A percentile compares a stretch with the other conserved stretches of the same genome.
Conservation (phyloP, 352 stramenopile genomes). For the Poterioochromonas sp. region DNA sequence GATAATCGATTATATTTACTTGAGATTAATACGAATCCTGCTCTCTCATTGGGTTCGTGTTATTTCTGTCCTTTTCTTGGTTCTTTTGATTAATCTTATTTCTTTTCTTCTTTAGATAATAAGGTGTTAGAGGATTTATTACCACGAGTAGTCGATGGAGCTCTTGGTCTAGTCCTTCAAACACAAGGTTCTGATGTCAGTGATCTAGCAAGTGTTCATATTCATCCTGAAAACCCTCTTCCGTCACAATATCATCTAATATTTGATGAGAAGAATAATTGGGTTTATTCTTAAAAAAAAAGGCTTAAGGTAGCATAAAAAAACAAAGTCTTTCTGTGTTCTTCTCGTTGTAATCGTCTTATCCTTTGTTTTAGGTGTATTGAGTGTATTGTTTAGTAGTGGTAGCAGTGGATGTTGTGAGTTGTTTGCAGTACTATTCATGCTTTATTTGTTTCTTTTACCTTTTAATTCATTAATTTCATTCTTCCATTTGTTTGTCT, state of each 20-base stretch:
- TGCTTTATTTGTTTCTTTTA: too few species aligned
- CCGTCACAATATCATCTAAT: neutral
- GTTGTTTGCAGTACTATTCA: too few species aligned
- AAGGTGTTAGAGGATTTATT: conserved; percentile 37
- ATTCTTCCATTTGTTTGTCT: too few species aligned
- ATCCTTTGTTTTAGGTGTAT: too few species aligned
- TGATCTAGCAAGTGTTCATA: neutral
- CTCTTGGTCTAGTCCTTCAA: conserved; percentile 39
- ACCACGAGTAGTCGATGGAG: conserved; percentile 40
- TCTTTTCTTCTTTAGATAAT: conserved; percentile 34
- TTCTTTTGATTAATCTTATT: neutral
- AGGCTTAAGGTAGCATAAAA: too few species aligned
- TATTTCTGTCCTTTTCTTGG: neutral
- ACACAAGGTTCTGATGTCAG: conserved; percentile 29
- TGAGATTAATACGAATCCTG: conserved; percentile 47
- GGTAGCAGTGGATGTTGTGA: too few species aligned
- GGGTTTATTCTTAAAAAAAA: too few species aligned
- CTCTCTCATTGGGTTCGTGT: conserved; percentile 32
- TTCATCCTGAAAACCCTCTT: too few species aligned
- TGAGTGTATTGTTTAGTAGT: too few species aligned
- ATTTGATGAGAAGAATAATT: neutral
- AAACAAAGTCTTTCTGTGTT: too few species aligned
- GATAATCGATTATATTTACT: conserved; percentile 38
- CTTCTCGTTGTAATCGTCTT: too few species aligned
- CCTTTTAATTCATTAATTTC: too few species aligned